These are phyloP conservation scores for Sodiomyces alkalinus DNA, from an alignment of 2,329 filamentous ascomycete genomes.

Conservation along the genomic window DNA sequence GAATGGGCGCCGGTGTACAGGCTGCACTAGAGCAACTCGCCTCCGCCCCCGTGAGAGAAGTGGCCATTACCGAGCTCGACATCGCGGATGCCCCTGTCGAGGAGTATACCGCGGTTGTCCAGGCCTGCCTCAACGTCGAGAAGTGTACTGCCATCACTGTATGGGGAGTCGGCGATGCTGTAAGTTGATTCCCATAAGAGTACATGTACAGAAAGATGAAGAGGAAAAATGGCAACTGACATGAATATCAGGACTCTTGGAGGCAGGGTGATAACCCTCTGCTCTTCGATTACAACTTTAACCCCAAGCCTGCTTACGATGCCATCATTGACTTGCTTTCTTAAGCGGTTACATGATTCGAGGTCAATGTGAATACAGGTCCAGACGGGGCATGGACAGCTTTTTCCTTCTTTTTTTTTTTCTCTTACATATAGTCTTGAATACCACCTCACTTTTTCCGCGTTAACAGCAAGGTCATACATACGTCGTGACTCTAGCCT, in stretches of 20 bases:
- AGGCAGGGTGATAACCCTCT: conserved; percentile 30
- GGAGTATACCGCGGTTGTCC: conserved; percentile 41
- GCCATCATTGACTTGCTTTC: conserved; percentile 22
- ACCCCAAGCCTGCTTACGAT: conserved; percentile 35
- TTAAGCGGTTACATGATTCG: no score
- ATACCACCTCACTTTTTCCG: no score
- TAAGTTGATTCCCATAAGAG: conserved; percentile 12
- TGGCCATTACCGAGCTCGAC: conserved; percentile 54
- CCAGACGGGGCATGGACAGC: no score
- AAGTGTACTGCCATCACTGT: conserved; percentile 53
- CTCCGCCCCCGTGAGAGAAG: conserved; percentile 30
- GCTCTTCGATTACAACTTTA: conserved; percentile 35
- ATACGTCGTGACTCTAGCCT: no score
- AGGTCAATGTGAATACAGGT: no score
- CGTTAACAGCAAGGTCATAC: no score
- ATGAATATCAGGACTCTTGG: conserved; percentile 38
- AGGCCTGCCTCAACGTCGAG: conserved; percentile 39
- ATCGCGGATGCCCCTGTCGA: conserved; percentile 39
- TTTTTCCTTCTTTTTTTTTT: no score
- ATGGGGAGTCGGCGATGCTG: conserved; percentile 36
- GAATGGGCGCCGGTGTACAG: conserved; percentile 26
- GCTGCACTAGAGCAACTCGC: conserved; percentile 38
- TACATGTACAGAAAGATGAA: neutral
- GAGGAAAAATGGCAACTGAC: no score
- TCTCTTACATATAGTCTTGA: no score